A percentile compares a stretch with the other conserved stretches of the same genome.
Conservation (phyloP, 352 stramenopile species). For the Pythium sukuiense region DNA sequence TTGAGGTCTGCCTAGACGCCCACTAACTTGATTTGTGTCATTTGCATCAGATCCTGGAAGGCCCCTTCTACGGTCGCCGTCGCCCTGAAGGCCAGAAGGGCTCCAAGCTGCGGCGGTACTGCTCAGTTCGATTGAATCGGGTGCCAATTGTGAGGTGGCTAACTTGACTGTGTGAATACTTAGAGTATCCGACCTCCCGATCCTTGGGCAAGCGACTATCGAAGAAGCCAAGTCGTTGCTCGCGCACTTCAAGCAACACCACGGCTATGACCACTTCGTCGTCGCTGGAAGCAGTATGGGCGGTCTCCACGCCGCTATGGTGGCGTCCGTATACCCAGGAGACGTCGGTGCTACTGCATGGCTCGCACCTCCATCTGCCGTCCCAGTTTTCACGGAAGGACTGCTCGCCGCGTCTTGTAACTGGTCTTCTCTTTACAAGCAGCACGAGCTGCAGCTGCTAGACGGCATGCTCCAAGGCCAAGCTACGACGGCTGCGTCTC, state of each 20-base stretch:
- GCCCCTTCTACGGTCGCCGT: conserved; percentile 74
- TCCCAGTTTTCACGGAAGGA: conserved; percentile 71
- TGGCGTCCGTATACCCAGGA: conserved; percentile 65
- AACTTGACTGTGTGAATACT: background rate
- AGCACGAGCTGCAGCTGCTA: conserved; percentile 62
- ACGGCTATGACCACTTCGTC: conserved; percentile 59
- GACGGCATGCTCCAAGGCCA: conserved; percentile 62
- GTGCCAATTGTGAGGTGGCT: background rate
- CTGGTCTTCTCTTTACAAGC: conserved; percentile 69
- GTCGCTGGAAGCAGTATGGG: conserved; percentile 79
- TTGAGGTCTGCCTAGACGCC: background rate
- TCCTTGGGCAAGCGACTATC: conserved; percentile 79
- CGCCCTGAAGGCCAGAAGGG: conserved; percentile 66
- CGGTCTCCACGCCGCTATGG: conserved; percentile 75
- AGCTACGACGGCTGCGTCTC: conserved; percentile 18
- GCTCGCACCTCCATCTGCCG: conserved; percentile 69
- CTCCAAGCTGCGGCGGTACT: conserved; percentile 69
- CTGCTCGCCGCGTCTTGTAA: conserved; percentile 79
- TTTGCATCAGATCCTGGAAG: conserved; percentile 64
- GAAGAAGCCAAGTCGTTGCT: conserved; percentile 81
- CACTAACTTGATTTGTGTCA: background rate
- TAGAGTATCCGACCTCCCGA: conserved; percentile 51
- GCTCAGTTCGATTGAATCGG: background rate
- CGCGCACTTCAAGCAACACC: conserved; percentile 51
- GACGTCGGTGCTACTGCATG: conserved; percentile 67